These are phyloP conservation scores for Pelargonium citronellum DNA, from an alignment of 441 rosid species.

Conservation along the genomic window DNA sequence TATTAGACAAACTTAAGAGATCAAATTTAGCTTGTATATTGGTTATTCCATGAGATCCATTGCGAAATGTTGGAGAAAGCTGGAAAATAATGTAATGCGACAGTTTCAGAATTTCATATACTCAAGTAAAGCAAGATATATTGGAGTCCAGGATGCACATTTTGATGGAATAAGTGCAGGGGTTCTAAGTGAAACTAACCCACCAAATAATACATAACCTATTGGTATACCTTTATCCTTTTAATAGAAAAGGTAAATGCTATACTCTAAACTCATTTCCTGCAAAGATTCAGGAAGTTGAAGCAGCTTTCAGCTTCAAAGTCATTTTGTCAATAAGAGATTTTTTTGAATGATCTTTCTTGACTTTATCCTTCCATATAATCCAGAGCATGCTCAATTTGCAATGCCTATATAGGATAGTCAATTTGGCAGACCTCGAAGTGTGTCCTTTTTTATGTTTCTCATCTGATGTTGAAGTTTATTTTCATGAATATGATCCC, in stretches of 20 bases:
- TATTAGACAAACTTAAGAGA: neutral
- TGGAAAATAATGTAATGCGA: neutral
- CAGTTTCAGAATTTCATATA: neutral
- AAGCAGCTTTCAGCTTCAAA: neutral
- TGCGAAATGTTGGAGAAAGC: neutral
- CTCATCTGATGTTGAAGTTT: neutral
- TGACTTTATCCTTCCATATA: neutral
- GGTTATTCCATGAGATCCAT: conserved; percentile 3
- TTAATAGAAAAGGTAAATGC: neutral
- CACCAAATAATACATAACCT: neutral
- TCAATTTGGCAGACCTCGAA: neutral
- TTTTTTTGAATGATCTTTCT: neutral
- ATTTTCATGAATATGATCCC: conserved; percentile 1
- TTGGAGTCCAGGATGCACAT: neutral
- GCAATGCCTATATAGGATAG: neutral
- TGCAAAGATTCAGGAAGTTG: neutral
- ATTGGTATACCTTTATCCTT: neutral
- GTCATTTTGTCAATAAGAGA: neutral
- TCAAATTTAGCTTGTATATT: neutral
- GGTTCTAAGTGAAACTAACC: neutral
- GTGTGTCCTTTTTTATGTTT: neutral
- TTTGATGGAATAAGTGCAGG: neutral
- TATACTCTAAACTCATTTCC: neutral
- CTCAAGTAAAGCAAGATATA: neutral
- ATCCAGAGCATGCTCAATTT: neutral